phyloP scores from a whole-genome alignment of 495 filamentous ascomycete genomes.

The Penicillium tannophilum region DNA sequence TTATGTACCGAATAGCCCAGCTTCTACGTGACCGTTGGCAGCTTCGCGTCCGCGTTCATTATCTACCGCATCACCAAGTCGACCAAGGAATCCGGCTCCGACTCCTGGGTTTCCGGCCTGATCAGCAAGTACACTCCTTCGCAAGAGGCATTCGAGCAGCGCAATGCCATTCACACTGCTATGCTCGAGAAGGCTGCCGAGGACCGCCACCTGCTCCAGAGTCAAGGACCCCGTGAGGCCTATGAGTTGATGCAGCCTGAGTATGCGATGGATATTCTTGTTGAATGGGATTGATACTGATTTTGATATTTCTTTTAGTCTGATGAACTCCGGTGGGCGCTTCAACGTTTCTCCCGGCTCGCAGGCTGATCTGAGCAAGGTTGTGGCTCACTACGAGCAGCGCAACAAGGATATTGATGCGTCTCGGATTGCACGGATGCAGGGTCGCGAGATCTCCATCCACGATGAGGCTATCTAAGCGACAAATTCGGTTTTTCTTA shows the following conservation, averaged over 20 bases:
- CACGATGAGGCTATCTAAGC: conserved; percentile 38
- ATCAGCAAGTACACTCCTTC: conserved; percentile 56
- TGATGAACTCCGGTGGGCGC: conserved; percentile 60
- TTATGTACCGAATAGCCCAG: conserved; percentile 48
- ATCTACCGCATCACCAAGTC: conserved; percentile 56
- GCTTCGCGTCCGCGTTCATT: conserved; percentile 57
- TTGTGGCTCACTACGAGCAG: conserved; percentile 65
- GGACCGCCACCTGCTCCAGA: conserved; percentile 67
- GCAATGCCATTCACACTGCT: conserved; percentile 63
- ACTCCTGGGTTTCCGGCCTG: conserved; percentile 57
- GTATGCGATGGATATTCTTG: conserved; percentile 49
- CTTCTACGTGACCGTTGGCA: conserved; percentile 66
- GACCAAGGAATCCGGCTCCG: conserved; percentile 47
- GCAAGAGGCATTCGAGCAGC: conserved; percentile 55
- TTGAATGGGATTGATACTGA: not conserved
- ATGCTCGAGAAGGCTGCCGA: conserved; percentile 69
- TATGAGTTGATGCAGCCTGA: conserved; percentile 66
- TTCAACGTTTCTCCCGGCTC: conserved; percentile 67
- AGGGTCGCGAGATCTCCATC: conserved; percentile 48
- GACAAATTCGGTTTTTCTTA: conserved; percentile 11
- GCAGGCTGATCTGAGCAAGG: conserved; percentile 57
- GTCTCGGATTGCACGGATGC: conserved; percentile 43
- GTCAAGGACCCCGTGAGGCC: conserved; percentile 45
- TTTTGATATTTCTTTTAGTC: conserved; percentile 7
- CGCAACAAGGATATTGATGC: conserved; percentile 57